Base-by-base conservation (phyloP, 495 filamentous ascomycete species). In the Platismatia glauca region DNA sequence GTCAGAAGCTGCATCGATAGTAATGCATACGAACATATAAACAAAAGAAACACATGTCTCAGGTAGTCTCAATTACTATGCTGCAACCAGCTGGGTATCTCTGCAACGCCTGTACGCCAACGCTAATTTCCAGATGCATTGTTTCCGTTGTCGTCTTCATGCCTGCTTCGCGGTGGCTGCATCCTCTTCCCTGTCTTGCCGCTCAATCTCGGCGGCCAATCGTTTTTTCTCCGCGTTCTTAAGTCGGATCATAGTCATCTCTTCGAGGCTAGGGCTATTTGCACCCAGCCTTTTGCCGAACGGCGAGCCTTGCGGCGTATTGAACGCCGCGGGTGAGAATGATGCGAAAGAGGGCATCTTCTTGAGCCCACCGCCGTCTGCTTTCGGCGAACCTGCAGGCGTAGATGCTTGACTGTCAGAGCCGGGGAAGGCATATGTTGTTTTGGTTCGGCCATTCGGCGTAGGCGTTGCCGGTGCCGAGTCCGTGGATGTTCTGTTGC, bases 171-270 rank as follows among this genome's bases (percentile, higher is more conserved):
- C 72, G 60, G 75, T 77, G 48, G 72, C 76, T 20, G 78, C 79
- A 70, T 78, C 77, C 8, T 76, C 78, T 31, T 74, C 74, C 60
- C 74, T 76, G 52, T 84, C 84, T 71, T 83, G 76, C 61, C 70
- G 67, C 27, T 75, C 65, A 41, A 86, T 74, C 66, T 84, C 73
- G 48, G 83, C 83, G 62, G 83, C 82, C 20, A 84, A 68, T 20
- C 80, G 74, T 67, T 69, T 73, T 68, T 83, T 84, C 67, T 86
- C 82, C 0, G 82, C 82, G 60, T 80, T 83, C 67, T 83, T 85
- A 58, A 87, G 64, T 38, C 82, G 74, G 70, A 86, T 86, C 70
- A 86, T 70, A 2, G 80, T 85, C 62, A 81, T 65, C 43, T 87
- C 84, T 67, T 87, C 76, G 37, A 85, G 60, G 62, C 77, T 85